Conservation (phyloP, 2,329 filamentous ascomycete species). For the Colletotrichum agaves region DNA sequence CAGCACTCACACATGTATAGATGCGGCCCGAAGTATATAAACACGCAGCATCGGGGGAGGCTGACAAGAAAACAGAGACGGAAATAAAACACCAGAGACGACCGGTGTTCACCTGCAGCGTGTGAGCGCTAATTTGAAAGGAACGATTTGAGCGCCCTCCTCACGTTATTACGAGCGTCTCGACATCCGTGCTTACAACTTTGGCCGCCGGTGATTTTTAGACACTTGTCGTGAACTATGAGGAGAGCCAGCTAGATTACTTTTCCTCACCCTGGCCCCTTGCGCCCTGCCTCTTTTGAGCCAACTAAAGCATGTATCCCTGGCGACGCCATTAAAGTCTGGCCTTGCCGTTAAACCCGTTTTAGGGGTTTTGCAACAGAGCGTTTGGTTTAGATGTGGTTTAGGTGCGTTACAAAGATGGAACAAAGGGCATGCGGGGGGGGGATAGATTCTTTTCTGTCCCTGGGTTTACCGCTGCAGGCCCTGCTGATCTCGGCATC, state of each 20-base stretch:
- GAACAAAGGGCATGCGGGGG: conserved; percentile 21
- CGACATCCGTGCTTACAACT: conserved; percentile 12
- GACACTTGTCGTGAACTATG: conserved; percentile 10
- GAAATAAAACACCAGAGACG: conserved; percentile 3
- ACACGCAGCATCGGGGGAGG: not conserved
- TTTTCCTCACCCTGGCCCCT: not conserved
- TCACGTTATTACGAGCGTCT: conserved; percentile 2
- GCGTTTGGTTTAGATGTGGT: conserved; percentile 19
- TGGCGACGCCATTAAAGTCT: not conserved
- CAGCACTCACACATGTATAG: not conserved
- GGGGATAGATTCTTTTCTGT: not conserved
- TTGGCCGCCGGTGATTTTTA: conserved; percentile 13
- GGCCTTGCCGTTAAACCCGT: conserved; percentile 27
- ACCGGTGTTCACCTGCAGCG: not conserved
- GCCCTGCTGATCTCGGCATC: conserved; percentile 14
- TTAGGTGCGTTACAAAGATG: conserved; percentile 31
- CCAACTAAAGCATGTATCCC: conserved; percentile 2
- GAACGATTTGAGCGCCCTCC: not conserved
- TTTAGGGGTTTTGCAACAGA: not conserved
- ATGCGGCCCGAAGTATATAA: not conserved
- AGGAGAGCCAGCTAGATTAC: conserved; percentile 1
- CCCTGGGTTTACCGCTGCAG: not conserved
- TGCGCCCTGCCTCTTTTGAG: not conserved
- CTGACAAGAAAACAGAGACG: not conserved
- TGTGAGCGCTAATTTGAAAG: conserved; percentile 5